Evolutionary conservation across 2,329 filamentous ascomycete species (phyloP).

Genomic region (Stachybotrys echinatus): DNA sequence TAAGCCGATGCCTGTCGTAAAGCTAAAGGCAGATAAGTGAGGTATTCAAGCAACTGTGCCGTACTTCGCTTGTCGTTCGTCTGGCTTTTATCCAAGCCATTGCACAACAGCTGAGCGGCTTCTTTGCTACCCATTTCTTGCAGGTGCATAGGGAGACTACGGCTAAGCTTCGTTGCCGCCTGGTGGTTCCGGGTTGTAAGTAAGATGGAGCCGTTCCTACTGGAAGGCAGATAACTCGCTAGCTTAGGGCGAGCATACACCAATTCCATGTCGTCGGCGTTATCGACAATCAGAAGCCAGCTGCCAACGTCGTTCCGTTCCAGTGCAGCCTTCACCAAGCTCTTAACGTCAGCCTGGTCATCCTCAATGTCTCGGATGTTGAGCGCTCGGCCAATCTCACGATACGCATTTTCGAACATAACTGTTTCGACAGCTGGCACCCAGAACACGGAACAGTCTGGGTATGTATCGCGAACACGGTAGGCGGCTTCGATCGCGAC

Average conservation of each 20-base stretch:
- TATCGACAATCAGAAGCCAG: constrained; percentile 40
- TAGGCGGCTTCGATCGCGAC: constrained; percentile 29
- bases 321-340: constrained; percentile 16
- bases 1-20: constrained; percentile 33
- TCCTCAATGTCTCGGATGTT: constrained; percentile 25
- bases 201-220: neutral
- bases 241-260: neutral
- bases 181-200: neutral
- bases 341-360: constrained; percentile 28
- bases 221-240: neutral
- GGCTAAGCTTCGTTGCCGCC: neutral
- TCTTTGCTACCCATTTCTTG: neutral
- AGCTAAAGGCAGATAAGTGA: constrained; percentile 32
- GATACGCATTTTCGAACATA: constrained; percentile 28
- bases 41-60: constrained; percentile 20
- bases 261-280: constrained; percentile 32
- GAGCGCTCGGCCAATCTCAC: constrained; percentile 20
- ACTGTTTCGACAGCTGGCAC: constrained; percentile 21
- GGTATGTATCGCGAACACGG: constrained; percentile 14
- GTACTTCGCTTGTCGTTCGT: neutral
- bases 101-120: neutral
- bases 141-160: neutral
- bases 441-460: constrained; percentile 35
- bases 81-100: neutral
- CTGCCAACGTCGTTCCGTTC: constrained; percentile 4